These are phyloP conservation scores for Suhomyces wounanorum DNA, from an alignment of 1,139 yeast species.

Conservation along the genomic window DNA sequence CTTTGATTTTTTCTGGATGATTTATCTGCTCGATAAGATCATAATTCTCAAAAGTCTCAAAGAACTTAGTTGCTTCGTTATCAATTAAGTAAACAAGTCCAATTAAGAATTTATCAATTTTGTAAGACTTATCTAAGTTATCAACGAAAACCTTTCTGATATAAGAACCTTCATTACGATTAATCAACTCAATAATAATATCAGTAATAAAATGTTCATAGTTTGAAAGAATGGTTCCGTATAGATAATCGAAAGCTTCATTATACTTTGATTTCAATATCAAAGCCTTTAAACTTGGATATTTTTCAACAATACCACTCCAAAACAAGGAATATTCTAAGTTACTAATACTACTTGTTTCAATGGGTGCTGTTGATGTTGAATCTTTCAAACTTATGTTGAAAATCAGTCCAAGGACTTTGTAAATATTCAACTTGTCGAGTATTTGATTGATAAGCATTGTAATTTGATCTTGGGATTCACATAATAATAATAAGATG, in stretches of 20 bases:
- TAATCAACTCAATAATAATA: slow-evolving; percentile 36
- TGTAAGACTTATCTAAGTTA: slow-evolving; percentile 20
- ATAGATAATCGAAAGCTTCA: slow-evolving; percentile 32
- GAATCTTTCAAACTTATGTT: slow-evolving; percentile 27
- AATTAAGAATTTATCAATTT: slow-evolving; percentile 31
- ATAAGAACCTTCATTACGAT: slow-evolving; percentile 28
- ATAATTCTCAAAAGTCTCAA: slow-evolving; percentile 25
- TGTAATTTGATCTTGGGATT: slow-evolving; percentile 29
- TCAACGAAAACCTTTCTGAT: slow-evolving; percentile 26
- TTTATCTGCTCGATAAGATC: slow-evolving; percentile 15
- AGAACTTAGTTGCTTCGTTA: slow-evolving; percentile 28
- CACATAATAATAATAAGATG: slow-evolving; percentile 40
- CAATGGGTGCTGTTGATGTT: slow-evolving; percentile 11
- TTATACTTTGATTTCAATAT: slow-evolving; percentile 25
- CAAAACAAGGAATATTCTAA: slow-evolving; percentile 32
- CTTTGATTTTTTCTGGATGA: slow-evolving; percentile 20
- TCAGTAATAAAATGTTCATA: slow-evolving; percentile 28
- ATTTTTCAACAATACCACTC: slow-evolving; percentile 25
- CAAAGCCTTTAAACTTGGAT: slow-evolving; percentile 23
- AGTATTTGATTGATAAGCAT: slow-evolving; percentile 31
- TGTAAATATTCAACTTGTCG: slow-evolving; percentile 27
- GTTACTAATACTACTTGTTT: slow-evolving; percentile 16
- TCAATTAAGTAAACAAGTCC: slow-evolving; percentile 40
- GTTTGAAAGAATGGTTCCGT: slow-evolving; percentile 19
- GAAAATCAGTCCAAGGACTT: slow-evolving; percentile 27